Conservation (phyloP, 73 alveolate genomes). For the Durusdinium trenchii region DNA sequence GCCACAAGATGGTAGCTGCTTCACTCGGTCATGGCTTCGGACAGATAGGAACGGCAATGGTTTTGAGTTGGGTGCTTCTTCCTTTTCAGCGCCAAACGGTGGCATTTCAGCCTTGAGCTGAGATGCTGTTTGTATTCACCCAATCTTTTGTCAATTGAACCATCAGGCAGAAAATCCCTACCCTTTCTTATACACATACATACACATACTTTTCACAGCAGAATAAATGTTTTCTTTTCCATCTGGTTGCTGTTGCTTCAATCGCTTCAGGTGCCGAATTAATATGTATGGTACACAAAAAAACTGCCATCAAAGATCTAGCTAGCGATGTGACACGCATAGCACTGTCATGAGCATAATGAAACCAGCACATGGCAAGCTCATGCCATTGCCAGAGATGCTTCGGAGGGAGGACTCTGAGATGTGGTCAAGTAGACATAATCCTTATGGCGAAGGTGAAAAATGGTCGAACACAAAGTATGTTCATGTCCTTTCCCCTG, state of each 20-base stretch:
- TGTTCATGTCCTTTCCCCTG: not conserved
- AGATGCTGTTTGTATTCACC: not conserved
- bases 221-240: not conserved
- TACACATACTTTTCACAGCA: not conserved
- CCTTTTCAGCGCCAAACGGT: not conserved
- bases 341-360: not conserved
- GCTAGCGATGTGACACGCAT: not conserved
- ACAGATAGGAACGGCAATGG: not conserved
- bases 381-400: conserved; percentile 16
- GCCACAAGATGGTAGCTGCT: not conserved
- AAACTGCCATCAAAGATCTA: too few relatives aligned
- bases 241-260: too few relatives aligned
- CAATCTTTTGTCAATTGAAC: not conserved
- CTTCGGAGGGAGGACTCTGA: not conserved
- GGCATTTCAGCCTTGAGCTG: not conserved
- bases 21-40: not conserved
- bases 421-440: not conserved
- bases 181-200: not conserved
- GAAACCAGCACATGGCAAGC: not conserved
- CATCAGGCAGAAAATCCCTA: not conserved
- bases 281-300: not conserved
- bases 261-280: not conserved
- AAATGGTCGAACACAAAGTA: not conserved
- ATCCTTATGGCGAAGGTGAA: not conserved
- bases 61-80: not conserved